phyloP scores from a whole-genome alignment of 176 grass and related monocot species.

The Aegilops tauschii region DNA sequence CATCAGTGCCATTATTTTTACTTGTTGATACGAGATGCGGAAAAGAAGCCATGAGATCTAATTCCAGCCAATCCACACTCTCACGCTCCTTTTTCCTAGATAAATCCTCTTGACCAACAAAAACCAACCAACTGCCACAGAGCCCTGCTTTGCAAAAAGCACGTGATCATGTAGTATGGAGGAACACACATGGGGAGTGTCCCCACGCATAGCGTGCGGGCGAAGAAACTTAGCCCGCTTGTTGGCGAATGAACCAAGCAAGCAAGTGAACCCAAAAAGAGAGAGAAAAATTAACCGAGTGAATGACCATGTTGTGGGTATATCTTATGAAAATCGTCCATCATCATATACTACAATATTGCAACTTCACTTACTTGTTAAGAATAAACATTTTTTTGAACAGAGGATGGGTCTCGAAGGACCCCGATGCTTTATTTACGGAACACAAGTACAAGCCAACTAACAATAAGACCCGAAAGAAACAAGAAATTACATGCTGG shows the following conservation, averaged over 20 bases:
- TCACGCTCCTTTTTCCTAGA: background rate
- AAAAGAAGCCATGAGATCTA: background rate
- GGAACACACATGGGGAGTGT: conserved; percentile 38
- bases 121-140: conserved; percentile 11
- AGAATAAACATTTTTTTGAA: background rate
- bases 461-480: no score
- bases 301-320: background rate
- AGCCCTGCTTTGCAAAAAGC: background rate
- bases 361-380: background rate
- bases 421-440: no score
- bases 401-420: no score
- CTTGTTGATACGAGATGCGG: background rate
- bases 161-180: background rate
- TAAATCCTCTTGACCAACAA: background rate
- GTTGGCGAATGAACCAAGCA: no score
- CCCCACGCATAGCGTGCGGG: background rate
- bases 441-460: no score
- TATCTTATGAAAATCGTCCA: background rate
- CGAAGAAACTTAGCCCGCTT: background rate
- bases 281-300: background rate
- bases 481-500: no score
- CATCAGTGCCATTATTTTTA: background rate
- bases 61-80: background rate
- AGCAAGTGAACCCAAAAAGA: no score
- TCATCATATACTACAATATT: background rate